Evolutionary conservation across 2,329 filamentous ascomycete genomes (phyloP).

Genomic region (Fusarium hostae): DNA sequence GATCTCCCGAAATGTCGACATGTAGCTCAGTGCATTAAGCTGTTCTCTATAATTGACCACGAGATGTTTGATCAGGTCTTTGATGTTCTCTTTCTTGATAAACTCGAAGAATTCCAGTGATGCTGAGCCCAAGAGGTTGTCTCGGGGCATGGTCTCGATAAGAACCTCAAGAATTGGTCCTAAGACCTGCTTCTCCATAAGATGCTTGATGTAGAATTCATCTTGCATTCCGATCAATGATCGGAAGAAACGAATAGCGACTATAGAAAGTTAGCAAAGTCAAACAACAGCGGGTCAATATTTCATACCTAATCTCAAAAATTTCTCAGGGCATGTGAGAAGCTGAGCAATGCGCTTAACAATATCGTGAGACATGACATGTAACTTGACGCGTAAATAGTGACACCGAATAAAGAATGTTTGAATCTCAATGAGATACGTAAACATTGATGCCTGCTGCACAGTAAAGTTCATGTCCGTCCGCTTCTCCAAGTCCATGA

Average conservation of each 20-base stretch:
- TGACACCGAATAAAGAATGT: slow-evolving; percentile 95
- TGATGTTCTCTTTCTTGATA: slow-evolving; percentile 84
- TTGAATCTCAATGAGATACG: slow-evolving; percentile 90
- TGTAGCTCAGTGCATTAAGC: slow-evolving; percentile 79
- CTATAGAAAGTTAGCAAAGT: slow-evolving; percentile 56
- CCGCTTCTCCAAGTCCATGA: slow-evolving; percentile 81
- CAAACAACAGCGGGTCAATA: slow-evolving; percentile 6
- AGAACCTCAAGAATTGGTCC: slow-evolving; percentile 88
- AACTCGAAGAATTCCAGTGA: slow-evolving; percentile 95
- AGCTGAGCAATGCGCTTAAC: slow-evolving; percentile 84
- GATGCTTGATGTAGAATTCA: slow-evolving; percentile 88
- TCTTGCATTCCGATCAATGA: slow-evolving; percentile 87
- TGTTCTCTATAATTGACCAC: slow-evolving; percentile 86
- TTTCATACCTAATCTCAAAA: slow-evolving; percentile 82
- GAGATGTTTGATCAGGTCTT: slow-evolving; percentile 83
- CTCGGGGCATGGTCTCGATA: slow-evolving; percentile 84
- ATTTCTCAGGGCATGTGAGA: slow-evolving; percentile 86
- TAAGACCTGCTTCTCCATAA: slow-evolving; percentile 83
- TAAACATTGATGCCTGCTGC: slow-evolving; percentile 89
- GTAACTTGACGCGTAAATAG: slow-evolving; percentile 85
- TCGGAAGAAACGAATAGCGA: slow-evolving; percentile 93
- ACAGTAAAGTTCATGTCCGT: slow-evolving; percentile 77
- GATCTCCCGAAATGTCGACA: slow-evolving; percentile 84
- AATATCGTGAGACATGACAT: slow-evolving; percentile 83
- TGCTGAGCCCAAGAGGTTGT: slow-evolving; percentile 93